Evolutionary conservation across 345 rosid species (phyloP).

Genomic region (Populus tremula): DNA sequence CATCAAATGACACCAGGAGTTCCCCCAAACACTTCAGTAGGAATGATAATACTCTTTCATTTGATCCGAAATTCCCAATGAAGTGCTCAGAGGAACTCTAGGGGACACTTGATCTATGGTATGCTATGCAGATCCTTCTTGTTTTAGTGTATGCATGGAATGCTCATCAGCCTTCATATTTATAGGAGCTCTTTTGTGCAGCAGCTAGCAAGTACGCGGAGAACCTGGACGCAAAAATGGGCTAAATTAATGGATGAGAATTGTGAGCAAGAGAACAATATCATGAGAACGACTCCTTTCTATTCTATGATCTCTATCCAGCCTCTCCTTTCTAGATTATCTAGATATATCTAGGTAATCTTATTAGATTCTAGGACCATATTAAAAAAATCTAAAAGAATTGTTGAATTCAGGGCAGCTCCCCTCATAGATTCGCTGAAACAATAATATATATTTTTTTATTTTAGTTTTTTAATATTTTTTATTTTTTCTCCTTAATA

Average conservation of each 20-base stretch:
- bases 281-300: not conserved
- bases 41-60: not conserved
- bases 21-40: conserved; percentile 63
- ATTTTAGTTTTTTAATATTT: too few relatives aligned
- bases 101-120: conserved; percentile 25
- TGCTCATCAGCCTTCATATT: not conserved
- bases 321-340: conserved; percentile 8
- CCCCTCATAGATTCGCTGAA: too few relatives aligned
- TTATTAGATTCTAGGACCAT: not conserved
- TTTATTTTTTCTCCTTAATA: too few relatives aligned
- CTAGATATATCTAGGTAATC: not conserved
- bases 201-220: not conserved
- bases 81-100: conserved; percentile 46
- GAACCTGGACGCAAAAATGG: conserved; percentile 4
- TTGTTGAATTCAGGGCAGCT: too few relatives aligned
- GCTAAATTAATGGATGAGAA: not conserved
- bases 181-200: not conserved
- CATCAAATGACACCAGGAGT: conserved; percentile 37
- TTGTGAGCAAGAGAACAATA: not conserved
- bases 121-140: not conserved
- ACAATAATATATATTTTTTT: too few relatives aligned
- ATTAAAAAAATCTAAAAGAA: too few relatives aligned
- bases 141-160: too few relatives aligned
- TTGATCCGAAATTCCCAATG: conserved; percentile 19
- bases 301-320: not conserved